Conservation (phyloP, 2,329 filamentous ascomycete genomes). For the Calonectria pauciramosa region DNA sequence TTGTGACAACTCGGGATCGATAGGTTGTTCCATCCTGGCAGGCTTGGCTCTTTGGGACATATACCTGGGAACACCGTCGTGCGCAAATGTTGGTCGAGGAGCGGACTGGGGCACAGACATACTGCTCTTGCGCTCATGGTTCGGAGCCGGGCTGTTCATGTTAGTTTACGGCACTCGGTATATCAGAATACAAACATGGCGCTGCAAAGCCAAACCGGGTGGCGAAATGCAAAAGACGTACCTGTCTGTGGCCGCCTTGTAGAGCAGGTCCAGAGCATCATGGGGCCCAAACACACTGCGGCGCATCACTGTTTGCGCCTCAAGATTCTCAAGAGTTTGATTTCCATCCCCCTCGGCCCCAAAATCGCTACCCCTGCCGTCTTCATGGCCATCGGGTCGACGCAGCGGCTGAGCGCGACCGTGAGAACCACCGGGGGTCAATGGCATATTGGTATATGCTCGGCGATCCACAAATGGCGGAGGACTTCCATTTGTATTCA, state of each 20-base stretch:
- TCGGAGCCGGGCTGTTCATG: conserved; percentile 38
- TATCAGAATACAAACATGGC: not conserved
- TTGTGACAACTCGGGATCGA: conserved; percentile 63
- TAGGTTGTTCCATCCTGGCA: conserved; percentile 51
- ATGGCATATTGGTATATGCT: conserved; percentile 66
- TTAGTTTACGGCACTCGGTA: conserved; percentile 19
- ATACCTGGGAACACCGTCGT: conserved; percentile 38
- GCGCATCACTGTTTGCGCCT: conserved; percentile 75
- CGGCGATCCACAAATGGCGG: conserved; percentile 60
- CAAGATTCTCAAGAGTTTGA: conserved; percentile 73
- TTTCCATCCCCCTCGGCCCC: conserved; percentile 67
- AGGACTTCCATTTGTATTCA: conserved; percentile 63
- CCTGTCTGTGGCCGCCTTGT: conserved; percentile 84
- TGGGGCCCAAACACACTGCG: conserved; percentile 89
- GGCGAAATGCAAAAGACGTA: conserved; percentile 49
- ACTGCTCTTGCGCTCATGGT: conserved; percentile 43
- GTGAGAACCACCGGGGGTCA: conserved; percentile 76
- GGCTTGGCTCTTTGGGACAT: conserved; percentile 33
- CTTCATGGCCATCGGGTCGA: conserved; percentile 65
- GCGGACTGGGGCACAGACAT: conserved; percentile 31
- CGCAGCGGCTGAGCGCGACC: conserved; percentile 76
- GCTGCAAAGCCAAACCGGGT: not conserved
- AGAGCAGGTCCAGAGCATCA: conserved; percentile 91
- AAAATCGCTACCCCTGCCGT: conserved; percentile 52
- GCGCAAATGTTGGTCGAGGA: conserved; percentile 30